A percentile compares a stretch with the other conserved stretches of the same genome.
Conservation (phyloP, 2,329 filamentous ascomycete genomes). For the Aspergillus neotritici region DNA sequence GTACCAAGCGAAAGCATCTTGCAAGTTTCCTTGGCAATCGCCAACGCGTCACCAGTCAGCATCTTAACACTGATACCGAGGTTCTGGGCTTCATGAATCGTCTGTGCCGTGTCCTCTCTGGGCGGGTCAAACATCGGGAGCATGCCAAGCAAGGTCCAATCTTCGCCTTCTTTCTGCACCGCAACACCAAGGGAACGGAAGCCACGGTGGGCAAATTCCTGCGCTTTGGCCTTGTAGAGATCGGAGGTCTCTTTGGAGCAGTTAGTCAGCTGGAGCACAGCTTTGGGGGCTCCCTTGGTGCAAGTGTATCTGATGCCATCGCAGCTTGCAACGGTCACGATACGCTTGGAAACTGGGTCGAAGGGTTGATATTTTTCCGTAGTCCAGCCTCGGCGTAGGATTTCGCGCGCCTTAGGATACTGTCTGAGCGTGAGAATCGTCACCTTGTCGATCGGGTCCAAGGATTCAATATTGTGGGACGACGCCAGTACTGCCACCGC, state of each 20-base stretch:
- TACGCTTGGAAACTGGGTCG: slow-evolving; percentile 75
- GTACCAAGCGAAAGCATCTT: slow-evolving; percentile 74
- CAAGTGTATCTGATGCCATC: slow-evolving; percentile 66
- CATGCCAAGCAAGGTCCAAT: slow-evolving; percentile 69
- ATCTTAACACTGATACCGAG: slow-evolving; percentile 74
- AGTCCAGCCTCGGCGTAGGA: slow-evolving; percentile 66
- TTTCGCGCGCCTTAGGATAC: slow-evolving; percentile 70
- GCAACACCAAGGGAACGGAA: slow-evolving; percentile 75
- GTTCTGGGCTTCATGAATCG: slow-evolving; percentile 68
- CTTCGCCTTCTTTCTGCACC: slow-evolving; percentile 68
- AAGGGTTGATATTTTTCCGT: slow-evolving; percentile 67
- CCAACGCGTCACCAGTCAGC: slow-evolving; percentile 73
- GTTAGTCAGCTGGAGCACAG: slow-evolving; percentile 63
- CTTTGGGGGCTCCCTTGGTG: slow-evolving; percentile 72
- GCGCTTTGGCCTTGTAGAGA: slow-evolving; percentile 65
- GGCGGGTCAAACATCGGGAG: slow-evolving; percentile 77
- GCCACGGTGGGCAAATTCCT: slow-evolving; percentile 70
- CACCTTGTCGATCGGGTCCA: slow-evolving; percentile 75
- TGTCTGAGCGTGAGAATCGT: slow-evolving; percentile 68
- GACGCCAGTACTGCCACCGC: slow-evolving; percentile 70
- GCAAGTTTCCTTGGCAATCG: slow-evolving; percentile 75
- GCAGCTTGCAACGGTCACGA: slow-evolving; percentile 63
- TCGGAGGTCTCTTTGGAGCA: slow-evolving; percentile 60
- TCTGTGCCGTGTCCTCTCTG: slow-evolving; percentile 71
- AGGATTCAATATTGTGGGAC: slow-evolving; percentile 70